phyloP scores from a whole-genome alignment of 495 filamentous ascomycete species.

The Neurospora discreta region DNA sequence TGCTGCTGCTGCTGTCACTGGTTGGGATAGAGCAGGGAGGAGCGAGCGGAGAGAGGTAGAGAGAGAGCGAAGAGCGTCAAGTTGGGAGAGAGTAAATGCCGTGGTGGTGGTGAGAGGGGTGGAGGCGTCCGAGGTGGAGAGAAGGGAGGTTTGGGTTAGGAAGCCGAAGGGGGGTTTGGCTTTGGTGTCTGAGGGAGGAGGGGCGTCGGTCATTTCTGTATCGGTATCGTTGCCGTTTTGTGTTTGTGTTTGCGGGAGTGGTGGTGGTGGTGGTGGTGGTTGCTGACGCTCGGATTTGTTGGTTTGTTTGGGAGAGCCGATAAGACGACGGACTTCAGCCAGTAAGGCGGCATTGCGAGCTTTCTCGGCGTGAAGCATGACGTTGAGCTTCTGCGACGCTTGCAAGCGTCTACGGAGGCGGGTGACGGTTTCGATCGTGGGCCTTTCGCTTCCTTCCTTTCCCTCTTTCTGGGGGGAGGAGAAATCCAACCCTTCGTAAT shows the following conservation, averaged over 20 bases:
- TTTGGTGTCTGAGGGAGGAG: slow-evolving; percentile 28
- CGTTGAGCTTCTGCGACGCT: slow-evolving; percentile 71
- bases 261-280: background rate
- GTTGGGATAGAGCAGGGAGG: slow-evolving; percentile 38
- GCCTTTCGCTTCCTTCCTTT: slow-evolving; percentile 23
- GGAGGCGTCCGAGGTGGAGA: slow-evolving; percentile 29
- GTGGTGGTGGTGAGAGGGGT: slow-evolving; percentile 61
- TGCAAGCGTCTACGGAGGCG: slow-evolving; percentile 63
- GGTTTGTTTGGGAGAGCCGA: slow-evolving; percentile 17
- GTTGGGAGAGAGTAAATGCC: slow-evolving; percentile 68
- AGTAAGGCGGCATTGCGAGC: slow-evolving; percentile 68
- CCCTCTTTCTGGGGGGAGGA: background rate
- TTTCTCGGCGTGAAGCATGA: slow-evolving; percentile 59
- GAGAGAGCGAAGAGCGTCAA: slow-evolving; percentile 62
- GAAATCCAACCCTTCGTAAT: slow-evolving; percentile 58
- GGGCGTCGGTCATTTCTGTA: slow-evolving; percentile 27
- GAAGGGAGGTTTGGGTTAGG: slow-evolving; percentile 29
- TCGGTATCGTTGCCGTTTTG: slow-evolving; percentile 11
- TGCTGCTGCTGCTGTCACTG: no score
- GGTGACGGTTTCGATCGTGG: slow-evolving; percentile 55
- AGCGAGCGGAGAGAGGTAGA: slow-evolving; percentile 52
- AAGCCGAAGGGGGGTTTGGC: slow-evolving; percentile 36
- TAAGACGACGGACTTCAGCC: slow-evolving; percentile 48
- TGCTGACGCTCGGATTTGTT: background rate
- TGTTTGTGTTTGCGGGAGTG: slow-evolving; percentile 10